These are phyloP conservation scores for Lagenaria siceraria DNA, from an alignment of 306 rosid genomes.

Conservation along the genomic window DNA sequence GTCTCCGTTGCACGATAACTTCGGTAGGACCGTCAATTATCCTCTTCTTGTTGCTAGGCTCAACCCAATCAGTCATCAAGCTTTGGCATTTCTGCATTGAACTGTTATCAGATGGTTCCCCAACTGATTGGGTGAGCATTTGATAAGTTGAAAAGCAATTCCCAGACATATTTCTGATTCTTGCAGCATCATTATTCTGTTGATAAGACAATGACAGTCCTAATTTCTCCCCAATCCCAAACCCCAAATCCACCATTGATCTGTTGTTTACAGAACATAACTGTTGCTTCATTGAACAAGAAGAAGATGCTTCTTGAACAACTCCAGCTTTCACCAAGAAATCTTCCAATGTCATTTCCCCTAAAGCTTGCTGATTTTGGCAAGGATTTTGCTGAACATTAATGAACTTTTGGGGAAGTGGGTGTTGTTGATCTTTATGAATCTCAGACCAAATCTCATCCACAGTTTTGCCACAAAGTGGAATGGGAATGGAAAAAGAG, in stretches of 20 bases:
- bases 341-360: slow-evolving; percentile 62
- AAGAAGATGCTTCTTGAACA: slow-evolving; percentile 26
- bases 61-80: slow-evolving; percentile 20
- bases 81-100: slow-evolving; percentile 17
- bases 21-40: slow-evolving; percentile 45
- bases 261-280: not conserved
- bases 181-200: slow-evolving; percentile 6
- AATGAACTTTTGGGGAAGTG: slow-evolving; percentile 3
- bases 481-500: slow-evolving; percentile 33
- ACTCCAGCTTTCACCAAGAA: slow-evolving; percentile 67
- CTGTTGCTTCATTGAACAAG: slow-evolving; percentile 6
- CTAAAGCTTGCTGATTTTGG: slow-evolving; percentile 29
- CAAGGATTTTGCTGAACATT: slow-evolving; percentile 3
- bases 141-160: slow-evolving; percentile 12
- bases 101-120: slow-evolving; percentile 4
- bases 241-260: slow-evolving; percentile 13
- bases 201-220: slow-evolving; percentile 14
- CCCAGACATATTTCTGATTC: not conserved
- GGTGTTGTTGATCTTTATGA: slow-evolving; percentile 17
- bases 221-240: slow-evolving; percentile 14
- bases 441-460: slow-evolving; percentile 67
- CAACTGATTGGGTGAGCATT: slow-evolving; percentile 20
- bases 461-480: slow-evolving; percentile 50
- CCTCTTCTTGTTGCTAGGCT: slow-evolving; percentile 24
- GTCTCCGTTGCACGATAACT: slow-evolving; percentile 51